phyloP scores from a whole-genome alignment of 768 basidiomycete species.

The Cyclocybe aegerita region DNA sequence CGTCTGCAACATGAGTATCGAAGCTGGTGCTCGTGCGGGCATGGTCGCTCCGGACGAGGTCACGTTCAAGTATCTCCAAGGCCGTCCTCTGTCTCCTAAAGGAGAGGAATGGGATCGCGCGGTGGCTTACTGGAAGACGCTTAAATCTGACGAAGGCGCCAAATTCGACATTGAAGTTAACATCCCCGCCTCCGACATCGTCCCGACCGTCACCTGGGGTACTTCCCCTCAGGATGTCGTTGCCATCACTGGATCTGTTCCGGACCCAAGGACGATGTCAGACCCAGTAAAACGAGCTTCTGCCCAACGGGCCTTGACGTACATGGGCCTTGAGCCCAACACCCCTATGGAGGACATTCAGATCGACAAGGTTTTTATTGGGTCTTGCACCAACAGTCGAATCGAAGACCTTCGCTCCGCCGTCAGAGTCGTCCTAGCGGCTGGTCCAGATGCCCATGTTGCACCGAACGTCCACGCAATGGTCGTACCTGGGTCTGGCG shows the following conservation, averaged over 20 bases:
- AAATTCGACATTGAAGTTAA: slow-evolving; percentile 82
- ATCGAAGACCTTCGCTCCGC: slow-evolving; percentile 92
- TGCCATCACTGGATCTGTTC: slow-evolving; percentile 78
- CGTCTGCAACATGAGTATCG: slow-evolving; percentile 94
- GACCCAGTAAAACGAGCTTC: slow-evolving; percentile 68
- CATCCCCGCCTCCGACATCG: slow-evolving; percentile 80
- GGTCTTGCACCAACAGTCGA: slow-evolving; percentile 92
- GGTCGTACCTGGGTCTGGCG: slow-evolving; percentile 89
- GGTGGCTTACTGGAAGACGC: slow-evolving; percentile 81
- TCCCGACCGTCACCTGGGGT: slow-evolving; percentile 92
- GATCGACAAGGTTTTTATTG: slow-evolving; percentile 90
- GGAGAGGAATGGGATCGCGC: slow-evolving; percentile 85
- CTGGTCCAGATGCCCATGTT: slow-evolving; percentile 72
- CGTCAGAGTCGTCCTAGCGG: slow-evolving; percentile 72
- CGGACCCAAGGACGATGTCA: slow-evolving; percentile 66
- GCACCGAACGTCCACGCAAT: slow-evolving; percentile 77
- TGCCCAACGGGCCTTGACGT: slow-evolving; percentile 73
- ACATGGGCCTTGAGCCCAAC: slow-evolving; percentile 85
- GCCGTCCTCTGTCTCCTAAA: slow-evolving; percentile 80
- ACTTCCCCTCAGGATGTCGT: slow-evolving; percentile 90
- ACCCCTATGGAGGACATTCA: slow-evolving; percentile 76
- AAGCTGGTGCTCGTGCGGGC: slow-evolving; percentile 89
- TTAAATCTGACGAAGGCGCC: slow-evolving; percentile 79
- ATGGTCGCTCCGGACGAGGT: slow-evolving; percentile 91
- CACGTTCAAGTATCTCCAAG: slow-evolving; percentile 81